These are phyloP conservation scores for Gentiana dahurica DNA, from an alignment of 257 asterid genomes.

Conservation along the genomic window DNA sequence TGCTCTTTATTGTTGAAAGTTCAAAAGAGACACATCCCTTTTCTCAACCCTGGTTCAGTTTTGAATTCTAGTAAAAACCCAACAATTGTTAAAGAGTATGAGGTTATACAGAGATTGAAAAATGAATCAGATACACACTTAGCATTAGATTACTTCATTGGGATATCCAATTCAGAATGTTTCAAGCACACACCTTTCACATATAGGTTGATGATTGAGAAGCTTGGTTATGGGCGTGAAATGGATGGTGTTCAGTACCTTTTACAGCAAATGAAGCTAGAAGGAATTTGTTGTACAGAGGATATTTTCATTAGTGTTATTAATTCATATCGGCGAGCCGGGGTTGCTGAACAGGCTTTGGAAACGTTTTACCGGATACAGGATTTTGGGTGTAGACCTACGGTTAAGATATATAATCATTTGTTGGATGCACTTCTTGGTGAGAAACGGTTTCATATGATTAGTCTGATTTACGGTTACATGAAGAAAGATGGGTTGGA, in stretches of 20 bases:
- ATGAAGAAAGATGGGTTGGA: slow-evolving; percentile 84
- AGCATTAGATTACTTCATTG: slow-evolving; percentile 62
- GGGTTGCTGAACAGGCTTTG: slow-evolving; percentile 57
- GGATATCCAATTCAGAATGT: slow-evolving; percentile 38
- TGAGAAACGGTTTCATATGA: slow-evolving; percentile 63
- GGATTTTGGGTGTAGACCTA: slow-evolving; percentile 70
- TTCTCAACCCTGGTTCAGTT: slow-evolving; percentile 38
- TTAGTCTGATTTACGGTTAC: slow-evolving; percentile 60
- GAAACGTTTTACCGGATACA: slow-evolving; percentile 65
- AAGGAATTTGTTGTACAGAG: slow-evolving; percentile 52
- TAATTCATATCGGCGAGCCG: slow-evolving; percentile 39
- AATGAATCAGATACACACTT: slow-evolving; percentile 32
- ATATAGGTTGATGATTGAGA: slow-evolving; percentile 59
- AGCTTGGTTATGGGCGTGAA: slow-evolving; percentile 44
- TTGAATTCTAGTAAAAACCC: slow-evolving; percentile 19
- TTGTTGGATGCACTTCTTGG: slow-evolving; percentile 72
- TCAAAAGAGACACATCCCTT: slow-evolving; percentile 53
- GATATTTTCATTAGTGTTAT: slow-evolving; percentile 52
- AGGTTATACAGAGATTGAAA: slow-evolving; percentile 45
- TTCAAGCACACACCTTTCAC: slow-evolving; percentile 71
- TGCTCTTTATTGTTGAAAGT: slow-evolving; percentile 52
- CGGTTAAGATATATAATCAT: slow-evolving; percentile 75
- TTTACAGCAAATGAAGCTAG: slow-evolving; percentile 80
- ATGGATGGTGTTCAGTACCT: slow-evolving; percentile 78
- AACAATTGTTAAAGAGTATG: slow-evolving; percentile 35